Evolutionary conservation across 495 filamentous ascomycete species (phyloP), one percentile per base, ranked within the genome.

Genomic region (Viridothelium virens): DNA sequence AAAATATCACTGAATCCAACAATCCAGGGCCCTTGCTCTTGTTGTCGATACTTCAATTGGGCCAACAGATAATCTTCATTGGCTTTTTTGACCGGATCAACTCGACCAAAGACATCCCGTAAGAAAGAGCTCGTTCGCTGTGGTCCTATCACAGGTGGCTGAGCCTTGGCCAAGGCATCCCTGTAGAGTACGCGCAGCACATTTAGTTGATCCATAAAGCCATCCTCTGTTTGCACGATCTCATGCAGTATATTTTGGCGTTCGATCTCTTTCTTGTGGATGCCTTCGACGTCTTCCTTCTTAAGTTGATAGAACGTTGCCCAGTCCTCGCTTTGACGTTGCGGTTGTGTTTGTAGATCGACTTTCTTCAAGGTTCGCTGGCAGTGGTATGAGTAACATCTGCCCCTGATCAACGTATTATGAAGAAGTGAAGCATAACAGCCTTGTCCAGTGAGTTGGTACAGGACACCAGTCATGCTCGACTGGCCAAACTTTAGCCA

Each of bases 1-100:
- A 99, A 99, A 64, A 99, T 91, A 70, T 97, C 94, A 72, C 92
- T 96, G 76, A 97, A 96, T 9, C 95, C 94, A 56, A 84, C 82
- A 67, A 99, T 87, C 82, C 91, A 97, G 0, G 94, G 94, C 0
- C 95, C 94, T 74, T 99, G 92, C 72, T 97, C 94, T 70, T 93
- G 89, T 75, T 99, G 94, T 38, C 95, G 88, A 73, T 97, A 99
- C 69, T 97, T 97, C 70, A 99, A 82, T 75, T 97, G 94, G 2
- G 95, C 88, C 14, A 99, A 79, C n/a, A 99, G 83, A 77, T 91
- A 87, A 64, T 97, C 93, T 72, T 95, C 93, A 70, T 97, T 97
- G 70, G 91, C 92, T 67, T 87, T 86, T 69, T 95, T 91, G 48
- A 97, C 90, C 0, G 86, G 84, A 69, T 97, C 94, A 10, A 91